Evolutionary conservation across 805 yeast species (phyloP).

Genomic region (Hanseniaspora occidentalis): DNA sequence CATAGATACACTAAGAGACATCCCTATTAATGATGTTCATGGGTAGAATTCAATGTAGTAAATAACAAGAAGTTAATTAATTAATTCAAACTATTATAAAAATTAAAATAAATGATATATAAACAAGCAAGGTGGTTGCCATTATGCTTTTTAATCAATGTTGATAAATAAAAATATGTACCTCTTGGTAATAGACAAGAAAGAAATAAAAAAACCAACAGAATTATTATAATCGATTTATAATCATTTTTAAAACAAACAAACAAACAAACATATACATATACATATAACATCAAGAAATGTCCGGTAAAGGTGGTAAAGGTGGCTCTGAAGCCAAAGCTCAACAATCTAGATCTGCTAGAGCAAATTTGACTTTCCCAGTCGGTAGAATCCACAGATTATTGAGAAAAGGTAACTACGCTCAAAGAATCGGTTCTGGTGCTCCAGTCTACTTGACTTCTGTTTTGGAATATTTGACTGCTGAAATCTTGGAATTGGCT

Average conservation of each 20-base stretch:
- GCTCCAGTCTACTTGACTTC: slow-evolving; percentile 98
- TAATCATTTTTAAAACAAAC: slow-evolving; percentile 4
- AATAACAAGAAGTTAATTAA: too few relatives aligned
- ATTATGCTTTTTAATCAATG: too few relatives aligned
- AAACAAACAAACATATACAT: slow-evolving; percentile 5
- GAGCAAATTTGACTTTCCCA: slow-evolving; percentile 98
- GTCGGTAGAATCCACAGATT: slow-evolving; percentile 98
- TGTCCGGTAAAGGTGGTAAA: slow-evolving; percentile 78
- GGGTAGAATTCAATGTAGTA: too few relatives aligned
- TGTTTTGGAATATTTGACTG: slow-evolving; percentile 92
- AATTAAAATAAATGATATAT: too few relatives aligned
- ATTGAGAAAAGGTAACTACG: slow-evolving; percentile 93
- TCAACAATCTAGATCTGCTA: slow-evolving; percentile 94
- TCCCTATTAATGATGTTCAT: too few relatives aligned
- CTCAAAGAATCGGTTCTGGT: slow-evolving; percentile 98
- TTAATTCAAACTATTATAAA: too few relatives aligned
- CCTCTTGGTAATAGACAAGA: not conserved
- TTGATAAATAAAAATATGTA: too few relatives aligned
- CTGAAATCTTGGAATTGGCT: slow-evolving; percentile 95
- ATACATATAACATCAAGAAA: slow-evolving; percentile 24
- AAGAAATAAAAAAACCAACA: slow-evolving; percentile 4
- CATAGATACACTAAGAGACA: too few relatives aligned
- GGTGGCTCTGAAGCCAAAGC: slow-evolving; percentile 92
- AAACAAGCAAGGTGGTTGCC: too few relatives aligned
- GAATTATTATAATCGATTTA: too few relatives aligned